Percentiles rank a stretch among this genome's conserved stretches.
These are phyloP conservation scores for Xerocomellus dryophilus DNA, from an alignment of 768 basidiomycete species.

Conservation along the genomic window DNA sequence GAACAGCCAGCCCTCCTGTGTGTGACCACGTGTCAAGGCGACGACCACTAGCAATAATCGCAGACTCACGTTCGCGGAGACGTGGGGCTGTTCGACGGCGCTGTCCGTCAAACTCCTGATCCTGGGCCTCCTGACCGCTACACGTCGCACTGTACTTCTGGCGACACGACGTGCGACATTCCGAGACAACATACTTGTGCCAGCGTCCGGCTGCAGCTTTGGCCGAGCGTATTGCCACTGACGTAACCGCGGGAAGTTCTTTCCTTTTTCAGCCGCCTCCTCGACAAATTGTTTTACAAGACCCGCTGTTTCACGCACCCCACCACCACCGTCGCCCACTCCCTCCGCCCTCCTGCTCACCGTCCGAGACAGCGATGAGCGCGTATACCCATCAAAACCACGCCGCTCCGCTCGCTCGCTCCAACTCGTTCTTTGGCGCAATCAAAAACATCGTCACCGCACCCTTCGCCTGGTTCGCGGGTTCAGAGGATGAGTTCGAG, in stretches of 20 bases:
- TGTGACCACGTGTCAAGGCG: slow-evolving; percentile 9
- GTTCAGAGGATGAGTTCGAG: slow-evolving; percentile 47
- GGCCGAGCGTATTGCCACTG: background rate
- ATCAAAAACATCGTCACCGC: slow-evolving; percentile 67
- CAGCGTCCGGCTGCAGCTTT: too few relatives aligned
- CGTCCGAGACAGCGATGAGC: slow-evolving; percentile 27
- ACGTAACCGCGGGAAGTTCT: slow-evolving; percentile 4
- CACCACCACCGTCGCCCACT: slow-evolving; percentile 19
- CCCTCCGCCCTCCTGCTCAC: slow-evolving; percentile 17
- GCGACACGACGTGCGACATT: slow-evolving; percentile 4
- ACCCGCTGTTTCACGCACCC: slow-evolving; percentile 14
- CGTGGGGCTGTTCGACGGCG: background rate
- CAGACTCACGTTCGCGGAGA: slow-evolving; percentile 20
- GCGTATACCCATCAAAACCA: slow-evolving; percentile 27
- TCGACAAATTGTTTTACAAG: slow-evolving; percentile 24
- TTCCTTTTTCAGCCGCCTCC: slow-evolving; percentile 12
- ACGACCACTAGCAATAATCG: slow-evolving; percentile 10
- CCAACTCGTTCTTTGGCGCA: slow-evolving; percentile 58
- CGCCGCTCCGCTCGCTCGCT: slow-evolving; percentile 43
- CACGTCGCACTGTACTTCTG: slow-evolving; percentile 3
- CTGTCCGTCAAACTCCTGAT: slow-evolving; percentile 11
- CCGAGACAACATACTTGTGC: slow-evolving; percentile 17
- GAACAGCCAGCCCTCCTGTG: slow-evolving; percentile 61
- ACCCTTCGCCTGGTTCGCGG: slow-evolving; percentile 54
- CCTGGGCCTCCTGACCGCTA: background rate